Evolutionary conservation across 225 moss, liverwort and hornwort species (phyloP), one percentile per base, ranked within the genome.

Genomic region (Thuidium tamariscinum): DNA sequence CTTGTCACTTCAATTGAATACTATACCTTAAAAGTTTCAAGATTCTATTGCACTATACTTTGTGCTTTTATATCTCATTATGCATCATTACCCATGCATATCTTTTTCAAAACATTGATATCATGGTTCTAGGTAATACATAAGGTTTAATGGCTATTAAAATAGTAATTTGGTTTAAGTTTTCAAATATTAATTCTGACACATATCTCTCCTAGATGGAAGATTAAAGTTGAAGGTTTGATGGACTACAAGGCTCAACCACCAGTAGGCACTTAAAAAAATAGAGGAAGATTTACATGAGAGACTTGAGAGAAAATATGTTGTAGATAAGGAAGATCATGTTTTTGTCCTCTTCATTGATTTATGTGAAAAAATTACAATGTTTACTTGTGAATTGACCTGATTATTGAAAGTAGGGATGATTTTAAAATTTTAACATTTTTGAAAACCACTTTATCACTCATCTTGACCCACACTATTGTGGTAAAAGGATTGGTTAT

Each of bases 41-140:
- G 5, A 26, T 69, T 41, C 5, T 9, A 26, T 15, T 41, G 25
- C 0, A 8, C 0, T 27, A 2, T 9, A 42, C n/a, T 0, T 16
- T 2, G 42, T 16, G 16, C 3, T 42, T 42, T 26, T 15, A 42
- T 26, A 16, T 27, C 3, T 9, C 16, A 44, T 44, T 44, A 44
- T 9, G 44, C 44, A 44, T 44, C 7, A 42, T 42, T 26, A 9
- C 0, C 0, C 26, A 9, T 70, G 16, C 3, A 3, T 1, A 2
- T 42, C 42, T 42, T 5, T 69, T 42, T 5, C 1, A 15, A 39
- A 69, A 27, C 42, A 42, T 42, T 9, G 9, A 41, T 26, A 42
- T 27, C 5, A 9, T 26, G 9, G 16, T 70, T 42, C 15, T 16
- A 27, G 5, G 16, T 0, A 42, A 0, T 26, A 42, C 0, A 2